Evolutionary conservation across 805 yeast genomes (phyloP).

Genomic region (Candida maesae): DNA sequence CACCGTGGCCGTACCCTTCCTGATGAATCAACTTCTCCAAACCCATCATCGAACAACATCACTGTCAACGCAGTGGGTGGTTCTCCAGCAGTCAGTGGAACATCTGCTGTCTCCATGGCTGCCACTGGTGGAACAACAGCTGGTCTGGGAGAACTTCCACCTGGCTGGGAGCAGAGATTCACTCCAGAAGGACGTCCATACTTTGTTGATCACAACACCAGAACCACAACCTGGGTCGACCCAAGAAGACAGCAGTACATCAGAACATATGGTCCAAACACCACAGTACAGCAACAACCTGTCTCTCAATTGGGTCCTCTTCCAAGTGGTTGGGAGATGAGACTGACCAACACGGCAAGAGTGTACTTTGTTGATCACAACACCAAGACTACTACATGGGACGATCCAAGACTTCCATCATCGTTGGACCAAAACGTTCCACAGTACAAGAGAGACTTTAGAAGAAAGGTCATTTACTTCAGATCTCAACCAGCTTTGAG

Average conservation of each 20-base stretch:
- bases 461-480: conserved; percentile 96
- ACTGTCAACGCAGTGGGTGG: conserved; percentile 47
- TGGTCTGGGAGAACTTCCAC: conserved; percentile 94
- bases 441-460: conserved; percentile 97
- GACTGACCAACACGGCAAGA: conserved; percentile 96
- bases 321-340: conserved; percentile 99
- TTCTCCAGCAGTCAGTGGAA: conserved; percentile 43
- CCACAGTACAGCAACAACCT: conserved; percentile 96
- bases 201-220: conserved; percentile 98
- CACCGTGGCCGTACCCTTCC: conserved; percentile 90
- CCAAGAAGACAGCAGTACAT: conserved; percentile 99
- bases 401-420: conserved; percentile 97
- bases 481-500: conserved; percentile 97
- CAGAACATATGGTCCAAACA: conserved; percentile 84
- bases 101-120: conserved; percentile 65
- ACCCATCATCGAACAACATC: conserved; percentile 29
- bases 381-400: conserved; percentile 99
- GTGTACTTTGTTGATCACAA: conserved; percentile 98
- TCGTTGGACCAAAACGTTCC: conserved; percentile 98
- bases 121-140: conserved; percentile 83
- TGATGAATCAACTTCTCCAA: conserved; percentile 41
- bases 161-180: conserved; percentile 98
- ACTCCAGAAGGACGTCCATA: conserved; percentile 98
- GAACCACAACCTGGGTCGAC: conserved; percentile 99
- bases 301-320: conserved; percentile 96